phyloP scores from a whole-genome alignment of 495 filamentous ascomycete genomes.

The Aspergillus campestris region DNA sequence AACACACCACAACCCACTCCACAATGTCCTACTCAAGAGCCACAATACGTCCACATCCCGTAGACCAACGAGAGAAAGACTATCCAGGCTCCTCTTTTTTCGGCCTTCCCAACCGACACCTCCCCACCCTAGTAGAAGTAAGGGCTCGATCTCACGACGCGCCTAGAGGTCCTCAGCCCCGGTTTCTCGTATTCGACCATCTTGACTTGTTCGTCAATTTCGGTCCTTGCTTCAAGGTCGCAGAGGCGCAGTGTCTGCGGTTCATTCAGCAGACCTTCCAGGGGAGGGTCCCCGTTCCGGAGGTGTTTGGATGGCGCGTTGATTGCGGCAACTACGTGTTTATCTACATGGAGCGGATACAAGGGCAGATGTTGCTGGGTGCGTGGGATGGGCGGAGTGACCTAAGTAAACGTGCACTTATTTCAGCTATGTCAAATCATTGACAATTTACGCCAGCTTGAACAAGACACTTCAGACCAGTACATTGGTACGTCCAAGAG shows the following conservation, averaged over 20 bases:
- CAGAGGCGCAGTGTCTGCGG: slow-evolving; percentile 38
- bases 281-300: slow-evolving; percentile 33
- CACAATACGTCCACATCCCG: no score
- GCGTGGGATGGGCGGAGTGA: slow-evolving; percentile 25
- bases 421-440: slow-evolving; percentile 27
- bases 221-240: slow-evolving; percentile 27
- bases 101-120: slow-evolving; percentile 5
- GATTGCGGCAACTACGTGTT: slow-evolving; percentile 31
- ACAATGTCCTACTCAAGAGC: no score
- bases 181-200: slow-evolving; percentile 24
- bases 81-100: slow-evolving; percentile 22
- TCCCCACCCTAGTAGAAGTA: slow-evolving; percentile 16
- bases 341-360: slow-evolving; percentile 41
- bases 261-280: slow-evolving; percentile 27
- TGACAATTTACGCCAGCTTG: slow-evolving; percentile 18
- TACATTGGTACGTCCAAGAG: slow-evolving; percentile 20
- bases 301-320: slow-evolving; percentile 39
- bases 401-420: slow-evolving; percentile 24
- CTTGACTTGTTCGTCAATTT: slow-evolving; percentile 38
- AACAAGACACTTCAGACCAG: slow-evolving; percentile 22
- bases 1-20: no score
- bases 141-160: slow-evolving; percentile 13
- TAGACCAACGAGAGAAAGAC: slow-evolving; percentile 10
- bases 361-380: slow-evolving; percentile 27
- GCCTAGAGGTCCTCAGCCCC: slow-evolving; percentile 8